Conservation (phyloP, 441 rosid genomes). For the Biscutella laevigata region DNA sequence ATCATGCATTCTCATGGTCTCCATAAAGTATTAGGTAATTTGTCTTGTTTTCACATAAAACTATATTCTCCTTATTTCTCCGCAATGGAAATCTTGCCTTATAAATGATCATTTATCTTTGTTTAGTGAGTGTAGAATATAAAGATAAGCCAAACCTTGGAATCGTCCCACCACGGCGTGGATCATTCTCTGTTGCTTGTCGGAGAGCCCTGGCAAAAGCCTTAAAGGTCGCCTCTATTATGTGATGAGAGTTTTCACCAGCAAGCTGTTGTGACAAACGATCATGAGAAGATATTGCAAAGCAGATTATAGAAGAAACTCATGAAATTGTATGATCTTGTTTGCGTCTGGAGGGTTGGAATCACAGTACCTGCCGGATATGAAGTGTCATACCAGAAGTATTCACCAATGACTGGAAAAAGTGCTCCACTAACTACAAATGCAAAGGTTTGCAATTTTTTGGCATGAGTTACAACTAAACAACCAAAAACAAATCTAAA, state of each 20-base stretch:
- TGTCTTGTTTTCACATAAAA: not conserved
- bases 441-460: not conserved
- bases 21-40: not conserved
- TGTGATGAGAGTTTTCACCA: slow-evolving; percentile 87
- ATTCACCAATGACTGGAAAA: slow-evolving; percentile 78
- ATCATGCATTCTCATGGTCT: not conserved
- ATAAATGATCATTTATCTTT: not conserved
- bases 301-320: not conserved
- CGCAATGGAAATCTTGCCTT: not conserved
- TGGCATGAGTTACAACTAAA: too few relatives aligned
- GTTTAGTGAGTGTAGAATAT: not conserved
- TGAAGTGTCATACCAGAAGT: slow-evolving; percentile 92
- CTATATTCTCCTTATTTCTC: not conserved
- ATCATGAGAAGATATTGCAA: not conserved
- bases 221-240: slow-evolving; percentile 93
- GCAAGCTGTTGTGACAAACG: slow-evolving; percentile 53
- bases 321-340: not conserved
- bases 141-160: slow-evolving; percentile 52
- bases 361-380: slow-evolving; percentile 51
- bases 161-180: slow-evolving; percentile 72
- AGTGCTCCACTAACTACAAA: slow-evolving; percentile 78
- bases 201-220: slow-evolving; percentile 94
- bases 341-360: not conserved
- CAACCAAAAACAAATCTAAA: too few relatives aligned
- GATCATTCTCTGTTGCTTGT: slow-evolving; percentile 75